A percentile compares a stretch with the other conserved stretches of the same genome.
Conservation (phyloP, 2,329 filamentous ascomycete genomes). For the Colletotrichum coccodes region DNA sequence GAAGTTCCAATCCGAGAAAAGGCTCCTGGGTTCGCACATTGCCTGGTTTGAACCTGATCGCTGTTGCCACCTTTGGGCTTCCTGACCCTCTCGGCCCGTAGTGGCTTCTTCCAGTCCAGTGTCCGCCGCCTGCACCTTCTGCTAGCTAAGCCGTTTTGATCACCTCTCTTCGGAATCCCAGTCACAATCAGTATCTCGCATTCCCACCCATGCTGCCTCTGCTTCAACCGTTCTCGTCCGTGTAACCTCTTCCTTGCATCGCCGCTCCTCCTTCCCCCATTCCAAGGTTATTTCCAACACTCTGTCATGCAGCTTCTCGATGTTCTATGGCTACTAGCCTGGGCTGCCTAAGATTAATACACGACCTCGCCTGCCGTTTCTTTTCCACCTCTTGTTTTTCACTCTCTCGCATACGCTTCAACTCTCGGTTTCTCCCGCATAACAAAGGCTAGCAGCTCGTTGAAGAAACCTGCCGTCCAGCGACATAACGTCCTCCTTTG, state of each 20-base stretch:
- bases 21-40: too few relatives aligned
- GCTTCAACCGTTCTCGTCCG: constrained; percentile 18
- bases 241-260: constrained; percentile 13
- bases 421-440: not conserved
- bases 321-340: constrained; percentile 15
- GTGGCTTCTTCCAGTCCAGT: not conserved
- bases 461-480: constrained; percentile 6
- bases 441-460: constrained; percentile 22
- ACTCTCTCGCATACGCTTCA: not conserved
- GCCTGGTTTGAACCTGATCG: not conserved
- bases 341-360: constrained; percentile 29
- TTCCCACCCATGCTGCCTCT: constrained; percentile 9
- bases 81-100: not conserved
- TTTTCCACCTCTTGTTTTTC: not conserved
- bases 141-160: not conserved
- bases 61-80: not conserved
- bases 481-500: constrained; percentile 2
- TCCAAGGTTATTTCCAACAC: not conserved
- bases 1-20: not conserved
- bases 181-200: not conserved
- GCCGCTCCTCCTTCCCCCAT: not conserved
- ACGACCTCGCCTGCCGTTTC: constrained; percentile 5
- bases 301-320: constrained; percentile 24
- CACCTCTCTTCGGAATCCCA: not conserved
- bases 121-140: not conserved